Evolutionary conservation across 371 early-diverging fungal species (phyloP).

Genomic region (Actinomucor elegans): DNA sequence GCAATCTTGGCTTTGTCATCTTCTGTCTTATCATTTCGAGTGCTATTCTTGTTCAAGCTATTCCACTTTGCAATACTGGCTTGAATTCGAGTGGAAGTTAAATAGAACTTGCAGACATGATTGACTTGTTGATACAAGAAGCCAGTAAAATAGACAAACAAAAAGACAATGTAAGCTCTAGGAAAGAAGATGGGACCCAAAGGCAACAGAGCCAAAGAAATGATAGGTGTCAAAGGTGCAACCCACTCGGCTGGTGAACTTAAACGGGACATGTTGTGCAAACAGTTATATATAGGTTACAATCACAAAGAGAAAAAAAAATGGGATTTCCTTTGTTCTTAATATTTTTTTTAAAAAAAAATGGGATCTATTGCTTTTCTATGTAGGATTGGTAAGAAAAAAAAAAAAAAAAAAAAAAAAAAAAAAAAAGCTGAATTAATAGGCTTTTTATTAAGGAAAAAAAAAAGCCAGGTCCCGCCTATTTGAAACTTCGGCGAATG

Average conservation of each 20-base stretch:
- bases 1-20: conserved; percentile 14
- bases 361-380: too few species aligned
- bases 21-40: conserved; percentile 6
- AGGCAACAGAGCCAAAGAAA: conserved; percentile 39
- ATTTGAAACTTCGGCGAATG: too few species aligned
- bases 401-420: conserved; percentile 3
- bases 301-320: neutral
- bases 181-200: conserved; percentile 48
- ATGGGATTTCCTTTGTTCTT: too few species aligned
- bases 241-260: conserved; percentile 50
- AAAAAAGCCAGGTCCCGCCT: too few species aligned
- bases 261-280: conserved; percentile 24
- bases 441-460: too few species aligned
- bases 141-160: conserved; percentile 41
- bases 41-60: conserved; percentile 1
- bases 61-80: conserved; percentile 37
- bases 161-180: conserved; percentile 35
- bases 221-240: conserved; percentile 43
- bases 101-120: conserved; percentile 46
- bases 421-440: neutral
- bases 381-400: too few species aligned
- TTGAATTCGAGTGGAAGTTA: conserved; percentile 34
- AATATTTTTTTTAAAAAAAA: too few species aligned
- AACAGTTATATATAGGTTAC: neutral
- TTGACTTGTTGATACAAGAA: conserved; percentile 49